phyloP scores from a whole-genome alignment of 2,329 filamentous ascomycete species.

The Penicillium digitatum region DNA sequence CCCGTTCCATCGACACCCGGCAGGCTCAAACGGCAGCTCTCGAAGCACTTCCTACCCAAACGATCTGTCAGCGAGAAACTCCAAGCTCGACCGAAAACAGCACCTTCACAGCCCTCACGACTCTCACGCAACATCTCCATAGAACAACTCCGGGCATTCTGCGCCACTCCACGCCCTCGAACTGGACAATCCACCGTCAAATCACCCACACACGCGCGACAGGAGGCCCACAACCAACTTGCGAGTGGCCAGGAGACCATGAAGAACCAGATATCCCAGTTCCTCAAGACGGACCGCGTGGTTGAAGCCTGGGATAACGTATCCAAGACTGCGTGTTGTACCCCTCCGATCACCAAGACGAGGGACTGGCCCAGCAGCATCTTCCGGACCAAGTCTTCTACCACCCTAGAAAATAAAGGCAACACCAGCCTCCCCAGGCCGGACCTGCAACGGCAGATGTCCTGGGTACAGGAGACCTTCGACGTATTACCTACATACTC shows the following conservation, averaged over 20 bases:
- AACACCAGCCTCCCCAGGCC: constrained; percentile 12
- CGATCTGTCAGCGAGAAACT: constrained; percentile 17
- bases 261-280: constrained; percentile 33
- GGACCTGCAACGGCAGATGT: constrained; percentile 26
- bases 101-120: constrained; percentile 23
- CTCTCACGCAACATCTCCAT: constrained; percentile 25
- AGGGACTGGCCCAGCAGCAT: constrained; percentile 30
- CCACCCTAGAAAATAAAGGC: constrained; percentile 5
- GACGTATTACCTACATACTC: constrained; percentile 30
- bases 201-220: constrained; percentile 8
- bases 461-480: constrained; percentile 29
- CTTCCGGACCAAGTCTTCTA: constrained; percentile 30
- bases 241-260: constrained; percentile 24
- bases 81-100: constrained; percentile 26
- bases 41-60: constrained; percentile 21
- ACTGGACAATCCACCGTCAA: constrained; percentile 15
- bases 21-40: constrained; percentile 25
- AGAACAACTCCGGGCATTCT: constrained; percentile 26
- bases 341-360: constrained; percentile 11
- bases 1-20: constrained; percentile 15
- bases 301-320: constrained; percentile 31
- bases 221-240: constrained; percentile 5
- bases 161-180: constrained; percentile 17
- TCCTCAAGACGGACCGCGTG: constrained; percentile 35
- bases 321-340: constrained; percentile 20